Conservation (phyloP, 2,329 filamentous ascomycete species). For the Colletotrichum eleusines region DNA sequence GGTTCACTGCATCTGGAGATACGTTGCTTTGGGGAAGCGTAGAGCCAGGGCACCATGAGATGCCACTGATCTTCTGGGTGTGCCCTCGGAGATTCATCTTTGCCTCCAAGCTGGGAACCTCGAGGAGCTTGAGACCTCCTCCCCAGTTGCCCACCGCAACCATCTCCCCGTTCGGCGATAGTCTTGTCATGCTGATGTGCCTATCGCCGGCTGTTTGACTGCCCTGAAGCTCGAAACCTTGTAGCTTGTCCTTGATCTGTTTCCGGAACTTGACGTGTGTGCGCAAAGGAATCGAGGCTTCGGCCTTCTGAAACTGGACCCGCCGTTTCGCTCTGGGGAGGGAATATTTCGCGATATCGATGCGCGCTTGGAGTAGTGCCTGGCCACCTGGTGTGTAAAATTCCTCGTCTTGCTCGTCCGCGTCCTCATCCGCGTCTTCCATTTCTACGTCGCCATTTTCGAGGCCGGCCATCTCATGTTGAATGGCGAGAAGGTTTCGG, state of each 20-base stretch:
- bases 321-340: conserved; percentile 84
- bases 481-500: conserved; percentile 81
- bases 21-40: conserved; percentile 79
- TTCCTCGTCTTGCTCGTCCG: conserved; percentile 84
- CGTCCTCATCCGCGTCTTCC: conserved; percentile 66
- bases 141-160: conserved; percentile 95
- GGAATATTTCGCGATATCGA: conserved; percentile 85
- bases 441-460: conserved; percentile 71
- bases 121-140: conserved; percentile 87
- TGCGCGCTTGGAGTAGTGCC: conserved; percentile 80
- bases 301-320: conserved; percentile 80
- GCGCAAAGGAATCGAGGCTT: conserved; percentile 85
- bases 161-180: conserved; percentile 85
- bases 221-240: conserved; percentile 89
- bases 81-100: conserved; percentile 84
- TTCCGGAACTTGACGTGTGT: conserved; percentile 95
- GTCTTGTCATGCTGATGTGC: conserved; percentile 90
- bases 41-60: conserved; percentile 89
- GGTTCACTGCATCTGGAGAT: conserved; percentile 80
- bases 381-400: conserved; percentile 90
- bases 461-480: conserved; percentile 71
- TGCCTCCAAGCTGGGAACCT: conserved; percentile 84
- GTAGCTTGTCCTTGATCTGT: conserved; percentile 83
- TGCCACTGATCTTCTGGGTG: conserved; percentile 87
- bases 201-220: conserved; percentile 93